Conservation (phyloP, 140 eudicot genomes). For the Erigeron philadelphicus region DNA sequence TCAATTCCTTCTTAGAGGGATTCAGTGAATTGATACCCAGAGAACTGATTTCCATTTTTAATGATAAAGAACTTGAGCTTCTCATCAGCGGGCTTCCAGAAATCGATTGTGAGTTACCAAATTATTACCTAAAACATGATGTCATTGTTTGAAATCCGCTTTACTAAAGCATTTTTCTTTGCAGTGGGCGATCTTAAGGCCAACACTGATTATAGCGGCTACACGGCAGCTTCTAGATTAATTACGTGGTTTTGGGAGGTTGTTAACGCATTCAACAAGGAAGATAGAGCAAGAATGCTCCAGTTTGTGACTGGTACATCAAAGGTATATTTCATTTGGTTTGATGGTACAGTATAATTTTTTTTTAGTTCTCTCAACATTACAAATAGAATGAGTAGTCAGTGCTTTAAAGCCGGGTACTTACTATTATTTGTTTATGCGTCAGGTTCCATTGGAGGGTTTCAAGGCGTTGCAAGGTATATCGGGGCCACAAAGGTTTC, state of each 20-base stretch:
- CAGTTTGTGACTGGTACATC: constrained; percentile 99
- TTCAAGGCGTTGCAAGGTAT: constrained; percentile 97
- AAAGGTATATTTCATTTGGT: constrained; percentile 45
- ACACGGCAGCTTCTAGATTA: constrained; percentile 74
- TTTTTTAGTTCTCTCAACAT: too few relatives aligned
- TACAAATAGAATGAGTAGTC: too few relatives aligned
- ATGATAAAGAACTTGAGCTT: constrained; percentile 89
- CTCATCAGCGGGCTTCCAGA: constrained; percentile 96
- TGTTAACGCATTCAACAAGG: constrained; percentile 82
- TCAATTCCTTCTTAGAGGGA: constrained; percentile 88
- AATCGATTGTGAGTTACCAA: constrained; percentile 65
- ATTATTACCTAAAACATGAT: not conserved
- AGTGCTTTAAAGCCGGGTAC: not conserved
- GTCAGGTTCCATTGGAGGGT: constrained; percentile 91
- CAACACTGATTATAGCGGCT: constrained; percentile 90
- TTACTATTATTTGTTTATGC: not conserved
- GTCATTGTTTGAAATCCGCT: not conserved
- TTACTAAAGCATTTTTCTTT: not conserved
- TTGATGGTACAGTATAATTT: not conserved
- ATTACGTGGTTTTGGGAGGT: constrained; percentile 99
- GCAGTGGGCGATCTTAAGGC: constrained; percentile 94
- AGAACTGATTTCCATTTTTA: constrained; percentile 74
- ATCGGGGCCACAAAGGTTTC: constrained; percentile 91
- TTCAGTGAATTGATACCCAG: constrained; percentile 71
- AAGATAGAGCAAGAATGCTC: constrained; percentile 92